A percentile compares a stretch with the other conserved stretches of the same genome.
phyloP scores from a whole-genome alignment of 345 rosid genomes.

The Lepidium sativum region DNA sequence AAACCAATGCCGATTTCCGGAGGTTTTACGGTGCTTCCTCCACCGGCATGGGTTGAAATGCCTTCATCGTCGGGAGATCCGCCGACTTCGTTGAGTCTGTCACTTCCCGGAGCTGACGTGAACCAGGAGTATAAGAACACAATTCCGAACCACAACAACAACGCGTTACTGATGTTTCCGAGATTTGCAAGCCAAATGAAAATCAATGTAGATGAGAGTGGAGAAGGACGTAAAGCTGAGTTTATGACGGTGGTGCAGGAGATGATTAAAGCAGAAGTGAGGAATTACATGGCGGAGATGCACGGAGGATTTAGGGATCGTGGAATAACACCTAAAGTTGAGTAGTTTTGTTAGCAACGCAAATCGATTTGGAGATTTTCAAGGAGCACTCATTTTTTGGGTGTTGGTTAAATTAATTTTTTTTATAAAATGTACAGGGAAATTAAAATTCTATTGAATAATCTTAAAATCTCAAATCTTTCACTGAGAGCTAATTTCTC shows the following conservation, averaged over 20 bases:
- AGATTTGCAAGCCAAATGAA: conserved; percentile 18
- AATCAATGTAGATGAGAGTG: conserved; percentile 11
- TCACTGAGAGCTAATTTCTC: background rate
- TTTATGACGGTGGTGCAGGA: conserved; percentile 77
- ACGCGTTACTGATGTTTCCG: conserved; percentile 18
- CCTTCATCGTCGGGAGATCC: conserved; percentile 48
- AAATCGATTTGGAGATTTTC: background rate
- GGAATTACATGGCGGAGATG: conserved; percentile 57
- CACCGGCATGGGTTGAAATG: conserved; percentile 20
- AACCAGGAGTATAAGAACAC: conserved; percentile 27
- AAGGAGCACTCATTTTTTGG: conserved; percentile 22
- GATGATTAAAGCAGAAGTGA: conserved; percentile 75
- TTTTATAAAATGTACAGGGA: too few relatives aligned
- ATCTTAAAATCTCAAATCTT: background rate
- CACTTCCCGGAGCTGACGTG: conserved; percentile 52
- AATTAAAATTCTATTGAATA: conserved; percentile 2
- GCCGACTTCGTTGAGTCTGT: conserved; percentile 49
- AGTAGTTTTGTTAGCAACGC: conserved; percentile 17
- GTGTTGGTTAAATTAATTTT: conserved; percentile 1
- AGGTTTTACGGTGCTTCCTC: conserved; percentile 20
- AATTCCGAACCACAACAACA: background rate
- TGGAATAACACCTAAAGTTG: conserved; percentile 19
- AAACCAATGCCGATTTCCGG: conserved; percentile 48
- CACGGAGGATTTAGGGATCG: conserved; percentile 34
- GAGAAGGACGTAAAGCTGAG: conserved; percentile 44